phyloP scores from a whole-genome alignment of 352 stramenopile genomes.

The Achlya hypogyna region DNA sequence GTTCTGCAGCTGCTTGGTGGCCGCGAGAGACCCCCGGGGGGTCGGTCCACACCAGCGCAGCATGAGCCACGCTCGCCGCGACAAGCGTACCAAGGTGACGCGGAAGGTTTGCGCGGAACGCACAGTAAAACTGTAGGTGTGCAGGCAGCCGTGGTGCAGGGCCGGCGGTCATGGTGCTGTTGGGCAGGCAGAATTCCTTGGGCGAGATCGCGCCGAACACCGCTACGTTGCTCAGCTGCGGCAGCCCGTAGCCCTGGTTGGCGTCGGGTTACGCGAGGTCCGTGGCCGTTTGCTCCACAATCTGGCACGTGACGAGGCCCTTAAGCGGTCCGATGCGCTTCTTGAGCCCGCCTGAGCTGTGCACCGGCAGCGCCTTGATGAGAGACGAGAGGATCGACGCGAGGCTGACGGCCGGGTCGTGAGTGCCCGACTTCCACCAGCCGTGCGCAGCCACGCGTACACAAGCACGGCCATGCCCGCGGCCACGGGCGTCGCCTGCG shows the following conservation, averaged over 20 bases:
- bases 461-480: conserved; percentile 64
- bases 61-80: not conserved
- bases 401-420: conserved; percentile 47
- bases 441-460: conserved; percentile 67
- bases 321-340: conserved; percentile 35
- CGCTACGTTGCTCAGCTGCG: conserved; percentile 69
- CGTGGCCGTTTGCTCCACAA: conserved; percentile 28
- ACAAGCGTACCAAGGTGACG: conserved; percentile 3
- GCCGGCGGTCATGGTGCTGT: not conserved
- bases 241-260: conserved; percentile 75
- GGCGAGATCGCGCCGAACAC: not conserved
- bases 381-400: conserved; percentile 46
- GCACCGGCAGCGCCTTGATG: conserved; percentile 69
- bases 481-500: conserved; percentile 58
- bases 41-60: conserved; percentile 61
- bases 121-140: conserved; percentile 13
- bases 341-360: conserved; percentile 52
- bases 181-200: conserved; percentile 14
- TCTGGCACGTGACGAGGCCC: conserved; percentile 34
- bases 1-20: conserved; percentile 60
- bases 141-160: not conserved
- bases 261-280: conserved; percentile 52
- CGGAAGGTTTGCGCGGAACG: not conserved
- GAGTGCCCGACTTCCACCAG: conserved; percentile 60
- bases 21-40: conserved; percentile 52